Evolutionary conservation across 164 flowering plant species (phyloP).

Genomic region (Sextonia rubra): DNA sequence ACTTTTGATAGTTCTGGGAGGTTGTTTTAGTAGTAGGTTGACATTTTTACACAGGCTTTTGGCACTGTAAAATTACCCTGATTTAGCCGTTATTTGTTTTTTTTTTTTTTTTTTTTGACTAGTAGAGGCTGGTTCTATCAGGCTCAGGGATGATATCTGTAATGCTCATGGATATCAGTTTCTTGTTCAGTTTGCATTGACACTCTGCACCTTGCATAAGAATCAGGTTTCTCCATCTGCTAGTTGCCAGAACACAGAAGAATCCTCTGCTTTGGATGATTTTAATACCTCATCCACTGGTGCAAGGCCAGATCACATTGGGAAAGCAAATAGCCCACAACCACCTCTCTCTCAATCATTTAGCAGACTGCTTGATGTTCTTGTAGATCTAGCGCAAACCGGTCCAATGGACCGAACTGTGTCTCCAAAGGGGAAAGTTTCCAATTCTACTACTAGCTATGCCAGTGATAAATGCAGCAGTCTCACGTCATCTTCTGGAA

Average conservation of each 20-base stretch:
- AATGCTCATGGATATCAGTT: conserved; percentile 98
- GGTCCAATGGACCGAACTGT: conserved; percentile 56
- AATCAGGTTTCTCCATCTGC: conserved; percentile 32
- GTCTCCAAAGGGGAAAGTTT: conserved; percentile 36
- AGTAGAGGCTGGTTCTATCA: conserved; percentile 86
- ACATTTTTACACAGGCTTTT: neutral
- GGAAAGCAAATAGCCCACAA: conserved; percentile 26
- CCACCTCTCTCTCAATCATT: conserved; percentile 61
- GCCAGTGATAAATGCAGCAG: conserved; percentile 51
- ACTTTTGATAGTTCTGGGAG: neutral
- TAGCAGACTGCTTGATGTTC: conserved; percentile 87
- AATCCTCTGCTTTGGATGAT: conserved; percentile 28
- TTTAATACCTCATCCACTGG: conserved; percentile 21
- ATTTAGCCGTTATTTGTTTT: conserved; percentile 5
- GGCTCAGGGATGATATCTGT: conserved; percentile 91
- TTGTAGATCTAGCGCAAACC: conserved; percentile 78
- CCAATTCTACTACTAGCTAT: conserved; percentile 43
- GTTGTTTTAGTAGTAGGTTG: neutral
- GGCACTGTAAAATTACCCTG: conserved; percentile 11
- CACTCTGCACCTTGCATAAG: conserved; percentile 51
- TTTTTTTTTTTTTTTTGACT: conserved; percentile 9
- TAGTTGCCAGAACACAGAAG: conserved; percentile 22
- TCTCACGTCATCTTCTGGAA: conserved; percentile 56
- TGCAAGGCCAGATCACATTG: conserved; percentile 18
- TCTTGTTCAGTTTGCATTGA: conserved; percentile 86